Conservation (phyloP, 768 basidiomycete species). For the Tulasnella sp. region DNA sequence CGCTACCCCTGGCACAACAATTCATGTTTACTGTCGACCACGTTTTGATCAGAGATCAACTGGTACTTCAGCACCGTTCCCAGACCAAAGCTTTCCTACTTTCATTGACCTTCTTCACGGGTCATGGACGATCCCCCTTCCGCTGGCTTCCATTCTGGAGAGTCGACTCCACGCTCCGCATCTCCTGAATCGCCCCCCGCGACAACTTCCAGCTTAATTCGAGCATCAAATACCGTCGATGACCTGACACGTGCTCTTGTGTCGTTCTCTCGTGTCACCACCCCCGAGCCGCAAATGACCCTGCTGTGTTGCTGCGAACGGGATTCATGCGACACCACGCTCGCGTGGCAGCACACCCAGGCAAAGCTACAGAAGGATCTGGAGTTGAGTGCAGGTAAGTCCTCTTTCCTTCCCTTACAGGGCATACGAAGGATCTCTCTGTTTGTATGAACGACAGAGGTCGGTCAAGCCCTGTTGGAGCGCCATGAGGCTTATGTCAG, state of each 20-base stretch:
- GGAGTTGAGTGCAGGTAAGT: slow-evolving; percentile 75
- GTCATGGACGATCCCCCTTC: no score
- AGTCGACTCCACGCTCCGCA: background rate
- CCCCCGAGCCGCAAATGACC: slow-evolving; percentile 47
- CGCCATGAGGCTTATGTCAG: slow-evolving; percentile 78
- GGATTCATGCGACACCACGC: slow-evolving; percentile 52
- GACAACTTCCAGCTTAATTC: slow-evolving; percentile 10
- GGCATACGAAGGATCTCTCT: slow-evolving; percentile 10
- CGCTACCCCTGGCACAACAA: no score
- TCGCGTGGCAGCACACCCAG: slow-evolving; percentile 51
- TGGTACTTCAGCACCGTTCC: no score
- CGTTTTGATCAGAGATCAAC: no score
- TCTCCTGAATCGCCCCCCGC: slow-evolving; percentile 3
- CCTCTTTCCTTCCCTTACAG: background rate
- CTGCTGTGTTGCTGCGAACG: slow-evolving; percentile 51
- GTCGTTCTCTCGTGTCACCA: slow-evolving; percentile 52
- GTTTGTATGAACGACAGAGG: slow-evolving; percentile 40
- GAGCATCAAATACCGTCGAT: slow-evolving; percentile 42
- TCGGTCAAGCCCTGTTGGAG: slow-evolving; percentile 78
- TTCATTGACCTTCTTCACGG: no score
- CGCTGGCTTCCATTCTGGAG: no score
- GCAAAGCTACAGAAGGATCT: slow-evolving; percentile 62
- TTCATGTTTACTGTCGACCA: no score
- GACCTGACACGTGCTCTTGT: slow-evolving; percentile 63
- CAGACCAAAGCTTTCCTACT: no score